phyloP scores from a whole-genome alignment of 768 basidiomycete genomes.

The Nidularia sp. region DNA sequence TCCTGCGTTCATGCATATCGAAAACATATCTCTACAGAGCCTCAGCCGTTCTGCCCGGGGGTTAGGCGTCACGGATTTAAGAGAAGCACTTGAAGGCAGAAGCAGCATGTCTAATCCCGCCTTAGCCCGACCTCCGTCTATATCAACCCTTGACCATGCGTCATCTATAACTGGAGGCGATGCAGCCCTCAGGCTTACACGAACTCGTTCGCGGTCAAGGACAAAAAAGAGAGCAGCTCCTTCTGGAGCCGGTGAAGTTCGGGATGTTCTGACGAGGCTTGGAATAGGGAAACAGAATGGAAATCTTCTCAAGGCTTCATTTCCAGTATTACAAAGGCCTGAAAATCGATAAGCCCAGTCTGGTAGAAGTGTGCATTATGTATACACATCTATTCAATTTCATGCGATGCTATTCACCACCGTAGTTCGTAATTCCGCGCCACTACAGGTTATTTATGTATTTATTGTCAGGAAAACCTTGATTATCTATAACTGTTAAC shows the following conservation, averaged over 20 bases:
- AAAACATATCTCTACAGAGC: slow-evolving; percentile 86
- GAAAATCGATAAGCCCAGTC: neutral
- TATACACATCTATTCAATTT: too few species aligned
- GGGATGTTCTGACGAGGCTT: slow-evolving; percentile 77
- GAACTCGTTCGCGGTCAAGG: slow-evolving; percentile 49
- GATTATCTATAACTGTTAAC: too few species aligned
- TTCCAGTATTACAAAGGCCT: slow-evolving; percentile 38
- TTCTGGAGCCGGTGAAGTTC: slow-evolving; percentile 64
- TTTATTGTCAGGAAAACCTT: too few species aligned
- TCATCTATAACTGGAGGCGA: slow-evolving; percentile 43
- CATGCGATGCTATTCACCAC: too few species aligned
- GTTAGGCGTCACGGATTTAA: slow-evolving; percentile 83
- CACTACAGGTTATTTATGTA: too few species aligned
- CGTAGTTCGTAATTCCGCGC: too few species aligned
- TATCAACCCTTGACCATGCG: slow-evolving; percentile 73
- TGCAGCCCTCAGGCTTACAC: slow-evolving; percentile 32
- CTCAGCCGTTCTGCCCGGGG: slow-evolving; percentile 73
- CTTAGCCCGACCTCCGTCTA: slow-evolving; percentile 62
- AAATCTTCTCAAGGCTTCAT: slow-evolving; percentile 67
- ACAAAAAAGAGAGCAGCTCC: slow-evolving; percentile 45
- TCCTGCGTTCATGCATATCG: slow-evolving; percentile 85
- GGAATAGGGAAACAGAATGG: slow-evolving; percentile 74
- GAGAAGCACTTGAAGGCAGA: slow-evolving; percentile 86
- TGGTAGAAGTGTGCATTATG: too few species aligned
- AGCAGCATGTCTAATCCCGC: slow-evolving; percentile 79